Percentiles rank a stretch among this genome's conserved stretches.
Evolutionary conservation across 2,329 filamentous ascomycete species (phyloP).

Genomic region (Pseudocercospora fijiensis): DNA sequence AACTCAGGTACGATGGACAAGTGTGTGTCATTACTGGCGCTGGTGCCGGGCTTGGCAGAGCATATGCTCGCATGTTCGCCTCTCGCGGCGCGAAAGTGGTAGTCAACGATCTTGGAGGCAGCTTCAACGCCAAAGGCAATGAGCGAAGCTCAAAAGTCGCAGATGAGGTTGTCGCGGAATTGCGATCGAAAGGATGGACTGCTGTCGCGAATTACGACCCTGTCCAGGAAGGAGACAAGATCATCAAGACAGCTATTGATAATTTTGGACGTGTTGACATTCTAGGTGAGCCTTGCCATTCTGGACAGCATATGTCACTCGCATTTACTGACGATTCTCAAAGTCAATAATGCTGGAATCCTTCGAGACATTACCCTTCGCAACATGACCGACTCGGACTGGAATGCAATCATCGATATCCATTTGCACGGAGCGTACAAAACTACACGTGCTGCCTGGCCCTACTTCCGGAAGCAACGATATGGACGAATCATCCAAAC

Average conservation of each 20-base stretch:
- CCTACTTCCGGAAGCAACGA: constrained; percentile 96
- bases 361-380: constrained; percentile 92
- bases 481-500: constrained; percentile 95
- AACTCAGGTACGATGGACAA: constrained; percentile 77
- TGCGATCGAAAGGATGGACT: constrained; percentile 82
- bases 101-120: constrained; percentile 89
- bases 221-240: constrained; percentile 87
- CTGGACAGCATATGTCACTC: no score
- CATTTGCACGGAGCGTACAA: constrained; percentile 94
- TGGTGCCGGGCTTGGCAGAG: constrained; percentile 75
- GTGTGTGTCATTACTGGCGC: constrained; percentile 83
- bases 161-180: constrained; percentile 77
- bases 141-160: constrained; percentile 69
- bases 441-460: constrained; percentile 96
- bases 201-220: constrained; percentile 95
- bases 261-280: constrained; percentile 82
- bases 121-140: constrained; percentile 85
- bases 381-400: constrained; percentile 94
- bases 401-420: constrained; percentile 89
- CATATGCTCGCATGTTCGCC: constrained; percentile 82
- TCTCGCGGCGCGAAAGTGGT: constrained; percentile 88
- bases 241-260: constrained; percentile 82
- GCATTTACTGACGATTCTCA: background rate
- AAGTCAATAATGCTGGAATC: constrained; percentile 91
- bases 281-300: constrained; percentile 49